Evolutionary conservation across 371 early-diverging fungal species (phyloP).

Genomic region (Mucor plumbeus): DNA sequence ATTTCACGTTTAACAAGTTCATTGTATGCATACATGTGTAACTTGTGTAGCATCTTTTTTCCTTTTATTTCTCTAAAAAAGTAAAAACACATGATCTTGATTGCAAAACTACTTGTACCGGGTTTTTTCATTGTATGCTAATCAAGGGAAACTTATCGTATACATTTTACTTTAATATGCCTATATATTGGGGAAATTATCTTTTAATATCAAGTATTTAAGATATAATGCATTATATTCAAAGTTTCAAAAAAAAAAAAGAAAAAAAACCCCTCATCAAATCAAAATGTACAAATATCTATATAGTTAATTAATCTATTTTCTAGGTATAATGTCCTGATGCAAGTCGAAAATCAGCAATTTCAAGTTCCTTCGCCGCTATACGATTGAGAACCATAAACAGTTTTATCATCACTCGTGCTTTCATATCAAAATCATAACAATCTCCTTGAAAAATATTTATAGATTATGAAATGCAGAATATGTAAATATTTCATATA

Average conservation of each 20-base stretch:
- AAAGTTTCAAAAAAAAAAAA: neutral
- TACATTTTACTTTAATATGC: neutral
- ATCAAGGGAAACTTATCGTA: neutral
- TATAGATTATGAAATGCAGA: neutral
- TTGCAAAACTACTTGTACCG: neutral
- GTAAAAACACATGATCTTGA: neutral
- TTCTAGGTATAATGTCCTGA: too few relatives aligned
- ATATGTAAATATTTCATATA: neutral
- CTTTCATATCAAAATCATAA: neutral
- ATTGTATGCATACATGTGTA: neutral
- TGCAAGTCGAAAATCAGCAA: too few relatives aligned
- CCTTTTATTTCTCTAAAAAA: neutral
- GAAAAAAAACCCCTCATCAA: too few relatives aligned
- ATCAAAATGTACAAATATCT: too few relatives aligned
- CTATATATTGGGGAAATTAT: neutral
- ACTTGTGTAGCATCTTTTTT: neutral
- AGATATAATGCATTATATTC: neutral
- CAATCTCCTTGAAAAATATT: neutral
- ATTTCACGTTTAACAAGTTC: neutral
- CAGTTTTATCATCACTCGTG: neutral
- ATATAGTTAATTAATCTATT: too few relatives aligned
- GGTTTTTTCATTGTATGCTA: neutral
- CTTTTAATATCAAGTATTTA: neutral
- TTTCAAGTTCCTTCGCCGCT: too few relatives aligned
- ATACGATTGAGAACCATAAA: too few relatives aligned